Evolutionary conservation across 352 stramenopile genomes (phyloP).

Genomic region (Globisporangium cylindrosporum): DNA sequence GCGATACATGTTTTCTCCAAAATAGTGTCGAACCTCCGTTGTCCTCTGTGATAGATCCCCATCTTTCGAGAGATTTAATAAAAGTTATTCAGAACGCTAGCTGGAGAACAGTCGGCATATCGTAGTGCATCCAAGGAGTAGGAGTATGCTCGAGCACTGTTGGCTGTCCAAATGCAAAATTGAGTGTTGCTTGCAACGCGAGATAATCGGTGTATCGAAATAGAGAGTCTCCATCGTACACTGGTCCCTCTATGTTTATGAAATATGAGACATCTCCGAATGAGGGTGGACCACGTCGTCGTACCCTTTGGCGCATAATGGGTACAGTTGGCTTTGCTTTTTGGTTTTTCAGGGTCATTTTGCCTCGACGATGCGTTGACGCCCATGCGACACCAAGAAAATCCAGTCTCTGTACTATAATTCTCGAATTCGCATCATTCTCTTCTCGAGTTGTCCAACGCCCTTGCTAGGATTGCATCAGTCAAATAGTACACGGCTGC

Average conservation of each 20-base stretch:
- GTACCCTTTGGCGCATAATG: constrained; percentile 2
- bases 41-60: background rate
- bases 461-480: background rate
- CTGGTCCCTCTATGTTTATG: background rate
- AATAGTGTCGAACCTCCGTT: too few relatives aligned
- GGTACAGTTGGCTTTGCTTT: background rate
- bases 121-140: too few relatives aligned
- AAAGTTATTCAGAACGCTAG: too few relatives aligned
- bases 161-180: too few relatives aligned
- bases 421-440: background rate
- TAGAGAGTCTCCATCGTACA: background rate
- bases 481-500: background rate
- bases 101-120: too few relatives aligned
- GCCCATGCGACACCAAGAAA: constrained; percentile 14
- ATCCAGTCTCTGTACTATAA: background rate
- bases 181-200: background rate
- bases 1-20: too few relatives aligned
- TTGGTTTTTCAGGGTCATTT: background rate
- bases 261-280: background rate
- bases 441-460: background rate
- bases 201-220: background rate
- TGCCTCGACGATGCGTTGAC: too few relatives aligned
- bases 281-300: background rate
- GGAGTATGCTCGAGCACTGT: too few relatives aligned
- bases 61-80: too few relatives aligned